phyloP scores from a whole-genome alignment of 352 stramenopile species.

The Elongisporangium senticosum region DNA sequence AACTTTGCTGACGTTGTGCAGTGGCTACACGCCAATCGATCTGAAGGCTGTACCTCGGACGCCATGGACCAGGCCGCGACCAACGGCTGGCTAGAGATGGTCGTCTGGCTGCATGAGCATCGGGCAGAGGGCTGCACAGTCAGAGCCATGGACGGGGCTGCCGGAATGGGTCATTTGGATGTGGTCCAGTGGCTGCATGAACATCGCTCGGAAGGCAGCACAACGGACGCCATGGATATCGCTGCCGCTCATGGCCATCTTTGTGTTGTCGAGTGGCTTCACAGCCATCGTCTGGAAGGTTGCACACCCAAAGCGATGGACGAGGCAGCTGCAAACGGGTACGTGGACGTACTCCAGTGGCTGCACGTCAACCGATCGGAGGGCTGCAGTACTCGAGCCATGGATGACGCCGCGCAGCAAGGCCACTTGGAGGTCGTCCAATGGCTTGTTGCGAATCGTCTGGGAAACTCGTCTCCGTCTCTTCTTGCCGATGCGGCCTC shows the following conservation, averaged over 20 bases:
- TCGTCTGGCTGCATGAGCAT: slow-evolving; percentile 10
- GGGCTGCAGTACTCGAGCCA: slow-evolving; percentile 24
- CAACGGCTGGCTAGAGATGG: slow-evolving; percentile 10
- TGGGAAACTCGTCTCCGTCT: background rate
- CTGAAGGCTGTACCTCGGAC: slow-evolving; percentile 6
- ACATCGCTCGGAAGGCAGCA: slow-evolving; percentile 10
- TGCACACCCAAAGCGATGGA: slow-evolving; percentile 20
- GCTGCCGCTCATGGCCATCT: slow-evolving; percentile 3
- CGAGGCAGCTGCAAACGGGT: slow-evolving; percentile 14
- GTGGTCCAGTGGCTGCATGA: slow-evolving; percentile 12
- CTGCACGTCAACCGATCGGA: slow-evolving; percentile 22
- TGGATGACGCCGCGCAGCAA: slow-evolving; percentile 21
- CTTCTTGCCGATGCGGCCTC: background rate
- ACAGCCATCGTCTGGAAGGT: slow-evolving; percentile 7
- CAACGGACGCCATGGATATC: slow-evolving; percentile 14
- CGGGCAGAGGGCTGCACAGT: slow-evolving; percentile 9
- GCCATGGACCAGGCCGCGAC: slow-evolving; percentile 13
- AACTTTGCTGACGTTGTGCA: slow-evolving; percentile 7
- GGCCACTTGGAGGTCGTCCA: slow-evolving; percentile 27
- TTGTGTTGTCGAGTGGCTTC: slow-evolving; percentile 2
- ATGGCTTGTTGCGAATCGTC: background rate
- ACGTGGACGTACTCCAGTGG: slow-evolving; percentile 24
- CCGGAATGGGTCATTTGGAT: slow-evolving; percentile 3
- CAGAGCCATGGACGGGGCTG: slow-evolving; percentile 9
- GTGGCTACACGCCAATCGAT: slow-evolving; percentile 12